Evolutionary conservation across 495 filamentous ascomycete species (phyloP).

Genomic region (Xylaria longipes): DNA sequence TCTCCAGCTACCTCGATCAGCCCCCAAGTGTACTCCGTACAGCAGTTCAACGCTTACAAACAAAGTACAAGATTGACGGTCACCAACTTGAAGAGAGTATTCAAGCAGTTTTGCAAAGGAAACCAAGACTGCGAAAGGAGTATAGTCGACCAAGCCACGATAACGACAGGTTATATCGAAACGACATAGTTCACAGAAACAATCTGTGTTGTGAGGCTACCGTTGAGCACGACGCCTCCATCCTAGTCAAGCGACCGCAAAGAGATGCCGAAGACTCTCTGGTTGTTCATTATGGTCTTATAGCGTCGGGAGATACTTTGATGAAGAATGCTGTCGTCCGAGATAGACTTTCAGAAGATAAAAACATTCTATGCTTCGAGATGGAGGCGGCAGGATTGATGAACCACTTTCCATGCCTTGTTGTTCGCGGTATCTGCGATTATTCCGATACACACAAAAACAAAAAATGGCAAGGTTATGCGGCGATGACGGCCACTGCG

Average conservation of each 20-base stretch:
- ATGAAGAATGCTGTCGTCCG: constrained; percentile 34
- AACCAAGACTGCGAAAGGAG: not conserved
- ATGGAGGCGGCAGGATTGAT: constrained; percentile 40
- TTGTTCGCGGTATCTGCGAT: constrained; percentile 52
- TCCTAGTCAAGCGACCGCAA: not conserved
- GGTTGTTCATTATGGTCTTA: constrained; percentile 45
- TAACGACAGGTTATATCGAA: not conserved
- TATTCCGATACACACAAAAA: constrained; percentile 50
- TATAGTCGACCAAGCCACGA: not conserved
- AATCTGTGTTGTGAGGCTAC: not conserved
- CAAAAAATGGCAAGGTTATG: constrained; percentile 35
- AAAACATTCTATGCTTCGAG: constrained; percentile 30
- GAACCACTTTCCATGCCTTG: constrained; percentile 36
- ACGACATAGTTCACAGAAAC: not conserved
- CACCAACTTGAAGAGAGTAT: not conserved
- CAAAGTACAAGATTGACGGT: not conserved
- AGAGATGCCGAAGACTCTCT: not conserved
- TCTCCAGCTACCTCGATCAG: not conserved
- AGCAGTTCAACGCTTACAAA: not conserved
- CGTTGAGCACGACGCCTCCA: not conserved
- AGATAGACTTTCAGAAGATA: constrained; percentile 16
- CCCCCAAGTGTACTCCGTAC: not conserved
- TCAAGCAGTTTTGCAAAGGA: not conserved
- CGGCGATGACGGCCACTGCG: constrained; percentile 31
- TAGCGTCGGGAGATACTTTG: constrained; percentile 48